Evolutionary conservation across 306 rosid genomes (phyloP).

Genomic region (Quercus gilva): DNA sequence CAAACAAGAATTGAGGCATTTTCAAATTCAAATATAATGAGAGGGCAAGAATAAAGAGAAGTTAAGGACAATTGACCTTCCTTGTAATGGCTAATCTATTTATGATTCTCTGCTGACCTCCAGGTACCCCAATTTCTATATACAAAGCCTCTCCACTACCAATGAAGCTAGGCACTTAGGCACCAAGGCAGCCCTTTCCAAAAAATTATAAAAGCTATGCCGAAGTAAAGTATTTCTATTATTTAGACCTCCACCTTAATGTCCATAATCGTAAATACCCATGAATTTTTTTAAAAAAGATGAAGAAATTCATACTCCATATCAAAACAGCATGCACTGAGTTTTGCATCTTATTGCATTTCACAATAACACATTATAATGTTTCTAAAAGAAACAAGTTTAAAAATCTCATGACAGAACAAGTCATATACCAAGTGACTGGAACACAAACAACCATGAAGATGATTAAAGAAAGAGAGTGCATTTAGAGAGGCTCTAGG

Average conservation of each 20-base stretch:
- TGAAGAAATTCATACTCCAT: background rate
- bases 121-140: too few relatives aligned
- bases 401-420: background rate
- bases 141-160: too few relatives aligned
- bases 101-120: background rate
- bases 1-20: background rate
- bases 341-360: background rate
- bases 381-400: background rate
- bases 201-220: background rate
- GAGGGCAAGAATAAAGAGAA: background rate
- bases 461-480: background rate
- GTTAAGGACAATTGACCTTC: background rate
- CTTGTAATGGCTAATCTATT: background rate
- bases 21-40: background rate
- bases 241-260: background rate
- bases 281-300: too few relatives aligned
- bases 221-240: background rate
- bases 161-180: background rate
- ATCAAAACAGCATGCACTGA: background rate
- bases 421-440: background rate
- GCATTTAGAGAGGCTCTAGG: background rate
- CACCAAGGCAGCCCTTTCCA: background rate
- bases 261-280: background rate
- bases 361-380: background rate
- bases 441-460: background rate